Evolutionary conservation across 768 basidiomycete species (phyloP), one percentile per base, ranked within the genome.

Genomic region (Infundibulicybe gibba): DNA sequence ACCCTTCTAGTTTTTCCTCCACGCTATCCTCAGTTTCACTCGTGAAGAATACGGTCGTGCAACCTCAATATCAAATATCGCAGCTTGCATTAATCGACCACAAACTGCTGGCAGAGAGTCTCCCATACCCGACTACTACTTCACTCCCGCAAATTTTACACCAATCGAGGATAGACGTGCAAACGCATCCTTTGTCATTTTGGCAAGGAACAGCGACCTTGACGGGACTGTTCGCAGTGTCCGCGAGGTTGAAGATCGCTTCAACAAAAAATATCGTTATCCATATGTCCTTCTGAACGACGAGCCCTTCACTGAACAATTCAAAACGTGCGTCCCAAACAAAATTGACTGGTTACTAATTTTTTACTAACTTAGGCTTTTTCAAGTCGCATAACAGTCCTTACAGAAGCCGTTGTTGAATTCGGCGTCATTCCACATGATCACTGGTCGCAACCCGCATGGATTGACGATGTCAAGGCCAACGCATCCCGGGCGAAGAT

Each of bases 271-370:
- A 50, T 87, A 80, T 55, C 74, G 77, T 16, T 95, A 97, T 59
- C 90, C 91, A 3, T 97, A 89, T 63, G 84, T 92, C 20, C 87
- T 97, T 66, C 70, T 97, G 49, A 95, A 95, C 61, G 93, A 97
- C 42, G 78, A 80, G 52, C 78, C 80, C 0, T 95, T 95, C 63
- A 70, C 76, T 12, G 81, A 85, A 1, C 76, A 80, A 13, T 94
- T 94, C 66, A 89, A 84, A 59, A 67, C 67, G 79, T 81, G 59
- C 54, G 75, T 49, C n/a, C 46, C 33, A 9, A 15, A 39, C 33
- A 9, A 15, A 39, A 30, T 21, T 32, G 4, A 19, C 14, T 43
- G 49, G 39, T 45, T 5, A 38, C 19, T 6, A 17, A 11, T n/a
- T 31, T 1, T 38, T 38, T 6, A 6, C 21, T 14, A 15, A 51